phyloP scores from a whole-genome alignment of 1,139 yeast genomes.

The Suhomyces choctaworum region DNA sequence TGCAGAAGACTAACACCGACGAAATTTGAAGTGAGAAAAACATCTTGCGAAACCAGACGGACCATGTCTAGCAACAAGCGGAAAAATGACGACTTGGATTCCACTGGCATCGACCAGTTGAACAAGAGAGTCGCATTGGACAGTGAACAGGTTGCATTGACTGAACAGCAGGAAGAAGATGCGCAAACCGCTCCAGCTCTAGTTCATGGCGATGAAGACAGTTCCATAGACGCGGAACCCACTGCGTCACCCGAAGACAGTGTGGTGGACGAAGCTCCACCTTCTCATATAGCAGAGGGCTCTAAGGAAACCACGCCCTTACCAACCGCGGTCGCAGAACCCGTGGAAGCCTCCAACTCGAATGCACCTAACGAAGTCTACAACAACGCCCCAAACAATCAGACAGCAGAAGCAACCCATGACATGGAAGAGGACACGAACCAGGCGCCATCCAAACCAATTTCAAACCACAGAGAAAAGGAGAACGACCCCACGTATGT shows the following conservation, averaged over 20 bases:
- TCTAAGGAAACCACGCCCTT: no score
- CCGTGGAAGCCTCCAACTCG: neutral
- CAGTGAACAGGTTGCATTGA: slow-evolving; percentile 44
- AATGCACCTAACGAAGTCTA: no score
- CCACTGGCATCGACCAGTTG: slow-evolving; percentile 32
- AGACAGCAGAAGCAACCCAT: neutral
- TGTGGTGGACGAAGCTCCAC: neutral
- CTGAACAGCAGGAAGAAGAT: slow-evolving; percentile 38
- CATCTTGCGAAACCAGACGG: neutral
- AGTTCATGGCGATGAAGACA: slow-evolving; percentile 17
- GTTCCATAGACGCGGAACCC: slow-evolving; percentile 7
- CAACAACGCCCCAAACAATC: neutral
- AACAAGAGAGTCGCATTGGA: slow-evolving; percentile 74
- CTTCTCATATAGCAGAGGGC: neutral
- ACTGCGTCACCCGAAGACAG: neutral
- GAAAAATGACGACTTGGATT: slow-evolving; percentile 56
- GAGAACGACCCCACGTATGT: slow-evolving; percentile 60
- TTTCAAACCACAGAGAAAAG: slow-evolving; percentile 35
- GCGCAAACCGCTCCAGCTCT: slow-evolving; percentile 46
- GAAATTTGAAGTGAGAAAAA: slow-evolving; percentile 7
- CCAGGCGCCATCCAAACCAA: slow-evolving; percentile 18
- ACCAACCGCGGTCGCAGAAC: neutral
- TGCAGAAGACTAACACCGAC: no score
- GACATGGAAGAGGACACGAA: slow-evolving; percentile 9
- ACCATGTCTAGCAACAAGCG: slow-evolving; percentile 48